These are phyloP conservation scores for Boletus sp. DNA, from an alignment of 768 basidiomycete genomes.

Conservation along the genomic window DNA sequence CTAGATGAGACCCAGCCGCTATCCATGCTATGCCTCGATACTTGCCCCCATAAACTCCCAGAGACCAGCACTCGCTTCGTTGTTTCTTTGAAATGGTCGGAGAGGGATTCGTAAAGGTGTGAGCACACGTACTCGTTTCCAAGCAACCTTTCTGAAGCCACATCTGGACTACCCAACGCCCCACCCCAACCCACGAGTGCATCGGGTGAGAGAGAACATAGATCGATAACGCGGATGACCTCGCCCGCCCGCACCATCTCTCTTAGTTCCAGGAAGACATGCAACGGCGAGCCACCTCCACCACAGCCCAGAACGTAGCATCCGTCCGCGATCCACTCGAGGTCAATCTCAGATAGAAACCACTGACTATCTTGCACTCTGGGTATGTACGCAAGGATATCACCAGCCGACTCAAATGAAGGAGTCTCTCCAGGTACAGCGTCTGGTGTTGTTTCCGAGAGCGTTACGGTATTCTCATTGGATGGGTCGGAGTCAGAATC, in stretches of 20 bases:
- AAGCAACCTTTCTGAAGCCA: conserved; percentile 36
- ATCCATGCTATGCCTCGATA: background rate
- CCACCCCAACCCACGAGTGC: conserved; percentile 42
- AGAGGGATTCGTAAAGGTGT: background rate
- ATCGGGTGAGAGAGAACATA: conserved; percentile 41
- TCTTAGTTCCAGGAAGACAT: conserved; percentile 47
- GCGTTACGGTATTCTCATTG: conserved; percentile 1
- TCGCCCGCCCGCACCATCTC: conserved; percentile 53
- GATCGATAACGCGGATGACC: conserved; percentile 45
- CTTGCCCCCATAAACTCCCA: conserved; percentile 30
- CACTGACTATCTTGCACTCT: conserved; percentile 41
- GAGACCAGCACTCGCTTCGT: conserved; percentile 31
- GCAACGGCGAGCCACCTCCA: conserved; percentile 60
- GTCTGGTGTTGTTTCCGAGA: conserved; percentile 1
- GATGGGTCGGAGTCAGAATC: conserved; percentile 1
- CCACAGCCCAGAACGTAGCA: conserved; percentile 63
- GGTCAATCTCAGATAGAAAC: conserved; percentile 45
- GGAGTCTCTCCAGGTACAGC: conserved; percentile 10
- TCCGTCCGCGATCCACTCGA: conserved; percentile 62
- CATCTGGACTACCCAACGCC: conserved; percentile 43
- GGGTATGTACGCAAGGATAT: conserved; percentile 38
- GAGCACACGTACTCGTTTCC: conserved; percentile 34
- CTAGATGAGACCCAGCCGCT: conserved; percentile 1
- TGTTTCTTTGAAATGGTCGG: conserved; percentile 25
- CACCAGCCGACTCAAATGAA: conserved; percentile 17